These are phyloP conservation scores for Pseudogymnoascus sp. DNA, from an alignment of 2,329 filamentous ascomycete genomes.

Conservation along the genomic window DNA sequence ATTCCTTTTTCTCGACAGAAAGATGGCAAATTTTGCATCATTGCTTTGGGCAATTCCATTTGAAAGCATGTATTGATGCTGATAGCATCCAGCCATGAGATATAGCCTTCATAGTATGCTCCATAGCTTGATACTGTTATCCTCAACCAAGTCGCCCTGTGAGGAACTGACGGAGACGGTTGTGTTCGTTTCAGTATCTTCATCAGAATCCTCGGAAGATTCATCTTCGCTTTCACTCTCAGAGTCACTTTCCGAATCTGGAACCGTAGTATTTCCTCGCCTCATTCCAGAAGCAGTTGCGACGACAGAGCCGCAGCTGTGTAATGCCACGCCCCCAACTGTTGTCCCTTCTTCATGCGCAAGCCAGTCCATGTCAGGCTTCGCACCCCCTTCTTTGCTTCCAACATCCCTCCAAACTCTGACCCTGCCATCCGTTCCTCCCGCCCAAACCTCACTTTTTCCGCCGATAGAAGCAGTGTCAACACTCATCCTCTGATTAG, in stretches of 20 bases:
- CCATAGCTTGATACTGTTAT: constrained; percentile 43
- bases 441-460: constrained; percentile 52
- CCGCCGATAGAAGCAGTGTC: constrained; percentile 43
- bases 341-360: constrained; percentile 27
- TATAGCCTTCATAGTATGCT: constrained; percentile 27
- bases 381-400: constrained; percentile 33
- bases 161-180: background rate
- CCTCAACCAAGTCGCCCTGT: constrained; percentile 18
- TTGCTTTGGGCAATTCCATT: background rate
- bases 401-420: constrained; percentile 53
- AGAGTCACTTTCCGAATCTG: constrained; percentile 2
- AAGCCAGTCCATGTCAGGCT: constrained; percentile 27
- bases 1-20: constrained; percentile 14
- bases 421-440: constrained; percentile 46
- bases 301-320: constrained; percentile 28
- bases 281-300: constrained; percentile 30
- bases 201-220: constrained; percentile 13
- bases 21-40: background rate
- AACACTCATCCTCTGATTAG: constrained; percentile 49
- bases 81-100: constrained; percentile 11
- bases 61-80: background rate
- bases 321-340: constrained; percentile 16
- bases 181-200: constrained; percentile 11
- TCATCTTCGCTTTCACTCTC: constrained; percentile 16
- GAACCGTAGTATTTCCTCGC: background rate